Evolutionary conservation across 257 asterid species (phyloP).

Genomic region (Primulina eburnea): DNA sequence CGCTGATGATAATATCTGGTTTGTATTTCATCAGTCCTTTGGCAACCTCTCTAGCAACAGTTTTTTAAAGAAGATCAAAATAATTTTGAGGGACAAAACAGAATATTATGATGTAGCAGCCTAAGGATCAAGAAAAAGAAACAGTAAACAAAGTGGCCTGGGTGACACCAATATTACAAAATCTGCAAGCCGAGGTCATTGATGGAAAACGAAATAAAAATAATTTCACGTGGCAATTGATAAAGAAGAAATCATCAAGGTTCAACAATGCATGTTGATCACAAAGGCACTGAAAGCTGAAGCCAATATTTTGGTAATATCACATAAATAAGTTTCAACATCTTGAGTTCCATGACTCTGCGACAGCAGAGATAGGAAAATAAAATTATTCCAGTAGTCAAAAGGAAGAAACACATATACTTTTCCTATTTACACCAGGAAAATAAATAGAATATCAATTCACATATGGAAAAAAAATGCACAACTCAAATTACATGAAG

Average conservation of each 20-base stretch:
- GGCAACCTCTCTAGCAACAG: constrained; percentile 71
- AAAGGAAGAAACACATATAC: not conserved
- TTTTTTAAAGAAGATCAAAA: not conserved
- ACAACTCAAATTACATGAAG: constrained; percentile 7
- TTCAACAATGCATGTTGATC: not conserved
- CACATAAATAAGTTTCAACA: not conserved
- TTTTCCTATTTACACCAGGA: constrained; percentile 11
- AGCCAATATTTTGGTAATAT: not conserved
- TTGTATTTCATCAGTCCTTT: constrained; percentile 92
- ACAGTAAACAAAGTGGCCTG: not conserved
- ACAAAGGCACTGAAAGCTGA: not conserved
- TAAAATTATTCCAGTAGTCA: not conserved
- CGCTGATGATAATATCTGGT: constrained; percentile 95
- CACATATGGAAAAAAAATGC: not conserved
- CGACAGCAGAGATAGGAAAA: not conserved
- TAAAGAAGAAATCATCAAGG: not conserved
- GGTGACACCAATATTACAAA: not conserved
- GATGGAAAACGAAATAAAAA: not conserved
- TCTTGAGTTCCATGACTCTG: not conserved
- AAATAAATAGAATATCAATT: not conserved
- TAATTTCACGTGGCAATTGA: not conserved
- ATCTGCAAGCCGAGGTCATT: not conserved
- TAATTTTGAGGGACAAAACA: not conserved
- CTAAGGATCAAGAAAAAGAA: constrained; percentile 2
- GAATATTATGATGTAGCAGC: not conserved